Percentiles rank a stretch among this genome's conserved stretches.
Conservation (phyloP, 2,329 filamentous ascomycete genomes). For the Cordyceps pruinosa region DNA sequence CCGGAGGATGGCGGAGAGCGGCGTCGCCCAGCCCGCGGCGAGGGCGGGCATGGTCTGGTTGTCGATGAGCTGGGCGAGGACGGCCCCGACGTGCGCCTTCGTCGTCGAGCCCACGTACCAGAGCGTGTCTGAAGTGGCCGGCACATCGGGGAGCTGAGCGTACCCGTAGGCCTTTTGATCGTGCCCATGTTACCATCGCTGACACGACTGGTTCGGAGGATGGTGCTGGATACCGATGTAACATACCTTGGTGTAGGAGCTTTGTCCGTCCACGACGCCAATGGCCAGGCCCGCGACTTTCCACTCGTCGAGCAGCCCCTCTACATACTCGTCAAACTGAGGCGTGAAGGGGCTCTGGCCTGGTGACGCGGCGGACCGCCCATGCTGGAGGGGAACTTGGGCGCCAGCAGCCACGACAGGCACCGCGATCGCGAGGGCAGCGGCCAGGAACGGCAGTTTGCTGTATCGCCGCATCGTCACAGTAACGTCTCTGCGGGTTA, state of each 20-base stretch:
- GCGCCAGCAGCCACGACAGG: neutral
- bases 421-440: neutral
- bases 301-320: conserved; percentile 26
- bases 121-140: conserved; percentile 38
- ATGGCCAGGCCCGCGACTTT: conserved; percentile 43
- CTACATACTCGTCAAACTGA: conserved; percentile 11
- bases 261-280: conserved; percentile 38
- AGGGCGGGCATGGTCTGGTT: conserved; percentile 25
- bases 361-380: neutral
- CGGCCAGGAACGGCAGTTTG: neutral
- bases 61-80: conserved; percentile 43
- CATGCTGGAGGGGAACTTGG: neutral
- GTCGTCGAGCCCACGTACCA: conserved; percentile 51
- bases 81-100: conserved; percentile 47
- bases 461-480: too few relatives aligned
- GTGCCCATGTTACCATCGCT: neutral
- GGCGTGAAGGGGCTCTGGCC: conserved; percentile 12
- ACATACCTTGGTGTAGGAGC: conserved; percentile 33
- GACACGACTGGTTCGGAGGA: too few relatives aligned
- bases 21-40: conserved; percentile 38
- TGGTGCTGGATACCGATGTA: neutral
- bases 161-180: conserved; percentile 22
- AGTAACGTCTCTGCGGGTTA: too few relatives aligned
- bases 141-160: conserved; percentile 30
- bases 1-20: conserved; percentile 39